A percentile compares a stretch with the other conserved stretches of the same genome.
These are phyloP conservation scores for Vanderwaltozyma verrucispora DNA, from an alignment of 805 yeast genomes.

Conservation along the genomic window DNA sequence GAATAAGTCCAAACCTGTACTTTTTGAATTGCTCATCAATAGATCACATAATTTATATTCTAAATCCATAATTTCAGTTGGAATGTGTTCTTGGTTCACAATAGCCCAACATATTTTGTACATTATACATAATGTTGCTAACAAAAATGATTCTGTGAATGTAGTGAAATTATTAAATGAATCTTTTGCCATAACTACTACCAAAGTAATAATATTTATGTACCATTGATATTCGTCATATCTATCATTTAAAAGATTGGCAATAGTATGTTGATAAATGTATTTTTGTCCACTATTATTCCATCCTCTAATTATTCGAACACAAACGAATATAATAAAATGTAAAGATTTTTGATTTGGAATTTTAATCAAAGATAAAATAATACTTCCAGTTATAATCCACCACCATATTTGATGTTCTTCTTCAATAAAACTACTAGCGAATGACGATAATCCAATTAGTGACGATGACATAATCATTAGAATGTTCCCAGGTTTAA, in stretches of 20 bases:
- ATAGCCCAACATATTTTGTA: slow-evolving; percentile 47
- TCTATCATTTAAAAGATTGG: slow-evolving; percentile 30
- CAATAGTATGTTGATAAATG: slow-evolving; percentile 39
- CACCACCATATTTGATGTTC: slow-evolving; percentile 98
- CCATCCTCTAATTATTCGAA: slow-evolving; percentile 71
- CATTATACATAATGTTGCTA: slow-evolving; percentile 36
- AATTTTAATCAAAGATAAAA: slow-evolving; percentile 3
- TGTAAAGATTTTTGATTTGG: slow-evolving; percentile 4
- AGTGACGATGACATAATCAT: slow-evolving; percentile 24
- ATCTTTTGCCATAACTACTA: slow-evolving; percentile 18
- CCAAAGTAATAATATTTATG: slow-evolving; percentile 33
- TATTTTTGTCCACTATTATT: slow-evolving; percentile 84
- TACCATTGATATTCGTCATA: slow-evolving; percentile 36
- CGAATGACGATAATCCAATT: slow-evolving; percentile 55
- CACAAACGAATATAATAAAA: slow-evolving; percentile 20
- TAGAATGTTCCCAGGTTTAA: slow-evolving; percentile 4
- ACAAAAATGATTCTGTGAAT: slow-evolving; percentile 37
- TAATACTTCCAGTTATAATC: slow-evolving; percentile 34
- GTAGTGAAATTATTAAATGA: slow-evolving; percentile 25
- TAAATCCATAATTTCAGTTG: slow-evolving; percentile 17
- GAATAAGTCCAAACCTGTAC: slow-evolving; percentile 21
- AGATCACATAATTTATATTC: slow-evolving; percentile 4
- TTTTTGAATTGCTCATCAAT: slow-evolving; percentile 8
- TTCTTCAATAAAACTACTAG: slow-evolving; percentile 87
- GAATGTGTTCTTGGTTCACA: slow-evolving; percentile 46